Evolutionary conservation across 169 alveolate species (phyloP).

Genomic region (Cryptosporidium baileyi): DNA sequence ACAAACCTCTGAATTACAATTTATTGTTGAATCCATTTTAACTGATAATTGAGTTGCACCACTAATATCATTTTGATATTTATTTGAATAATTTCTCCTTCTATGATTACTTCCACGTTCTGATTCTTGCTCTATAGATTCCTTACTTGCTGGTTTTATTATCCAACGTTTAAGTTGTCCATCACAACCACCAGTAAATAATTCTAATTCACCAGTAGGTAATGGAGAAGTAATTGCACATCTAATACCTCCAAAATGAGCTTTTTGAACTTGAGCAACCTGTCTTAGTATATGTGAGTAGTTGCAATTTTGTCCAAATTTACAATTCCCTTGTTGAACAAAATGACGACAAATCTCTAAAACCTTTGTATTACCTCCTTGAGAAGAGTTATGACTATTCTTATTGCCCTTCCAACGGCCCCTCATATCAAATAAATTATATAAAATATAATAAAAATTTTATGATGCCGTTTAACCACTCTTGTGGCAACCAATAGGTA

Average conservation of each 20-base stretch:
- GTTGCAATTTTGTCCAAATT: conserved; percentile 48
- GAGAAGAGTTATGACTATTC: conserved; percentile 27
- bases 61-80: conserved; percentile 55
- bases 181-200: conserved; percentile 68
- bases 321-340: conserved; percentile 68
- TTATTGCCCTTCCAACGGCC: conserved; percentile 70
- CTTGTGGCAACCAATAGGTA: background rate
- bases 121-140: background rate
- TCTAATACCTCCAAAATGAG: conserved; percentile 65
- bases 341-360: conserved; percentile 61
- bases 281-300: conserved; percentile 60
- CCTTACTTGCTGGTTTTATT: conserved; percentile 48
- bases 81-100: conserved; percentile 21
- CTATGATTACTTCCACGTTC: background rate
- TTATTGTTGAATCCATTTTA: conserved; percentile 51
- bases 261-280: conserved; percentile 46
- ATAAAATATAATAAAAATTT: background rate
- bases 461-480: background rate
- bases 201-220: conserved; percentile 64
- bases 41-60: conserved; percentile 63
- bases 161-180: conserved; percentile 63
- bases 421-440: conserved; percentile 3
- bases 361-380: conserved; percentile 37
- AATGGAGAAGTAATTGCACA: conserved; percentile 67
- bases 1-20: conserved; percentile 66